phyloP scores from a whole-genome alignment of 2,329 filamentous ascomycete species.

The Aspergillus fumigatiaffinis region DNA sequence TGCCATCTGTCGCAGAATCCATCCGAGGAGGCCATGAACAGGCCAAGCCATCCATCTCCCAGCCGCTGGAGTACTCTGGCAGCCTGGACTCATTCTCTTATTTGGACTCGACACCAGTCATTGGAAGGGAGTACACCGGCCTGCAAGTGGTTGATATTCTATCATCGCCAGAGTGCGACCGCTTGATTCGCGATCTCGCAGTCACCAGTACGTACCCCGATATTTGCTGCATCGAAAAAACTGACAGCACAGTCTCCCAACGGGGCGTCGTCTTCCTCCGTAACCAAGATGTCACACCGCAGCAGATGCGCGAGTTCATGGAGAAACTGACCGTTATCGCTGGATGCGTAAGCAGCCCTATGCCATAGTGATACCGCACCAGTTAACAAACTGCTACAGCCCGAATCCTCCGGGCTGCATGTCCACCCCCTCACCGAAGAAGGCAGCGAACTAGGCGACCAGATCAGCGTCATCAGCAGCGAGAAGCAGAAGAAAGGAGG shows the following conservation, averaged over 20 bases:
- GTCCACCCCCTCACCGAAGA: conserved; percentile 58
- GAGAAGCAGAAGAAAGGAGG: conserved; percentile 48
- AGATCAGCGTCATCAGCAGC: conserved; percentile 63
- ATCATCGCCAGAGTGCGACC: conserved; percentile 57
- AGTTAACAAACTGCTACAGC: conserved; percentile 30
- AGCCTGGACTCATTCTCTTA: conserved; percentile 36
- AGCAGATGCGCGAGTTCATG: conserved; percentile 58
- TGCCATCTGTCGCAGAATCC: conserved; percentile 15
- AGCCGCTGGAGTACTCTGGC: conserved; percentile 38
- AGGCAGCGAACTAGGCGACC: conserved; percentile 52
- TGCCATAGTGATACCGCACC: neutral
- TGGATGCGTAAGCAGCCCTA: conserved; percentile 33
- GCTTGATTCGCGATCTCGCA: conserved; percentile 61
- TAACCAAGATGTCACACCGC: conserved; percentile 56
- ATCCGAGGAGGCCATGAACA: conserved; percentile 21
- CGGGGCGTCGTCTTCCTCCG: conserved; percentile 68
- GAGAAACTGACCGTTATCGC: conserved; percentile 43
- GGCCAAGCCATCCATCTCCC: conserved; percentile 17
- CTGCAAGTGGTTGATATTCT: conserved; percentile 50
- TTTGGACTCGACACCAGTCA: conserved; percentile 40
- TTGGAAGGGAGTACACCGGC: conserved; percentile 39
- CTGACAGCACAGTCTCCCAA: conserved; percentile 52
- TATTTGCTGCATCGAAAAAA: conserved; percentile 2
- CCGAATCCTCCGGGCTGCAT: conserved; percentile 52
- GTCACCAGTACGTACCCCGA: conserved; percentile 54